Evolutionary conservation across 352 stramenopile species (phyloP), one percentile per base, ranked within the genome.

Genomic region (Globisporangium sylvaticum): DNA sequence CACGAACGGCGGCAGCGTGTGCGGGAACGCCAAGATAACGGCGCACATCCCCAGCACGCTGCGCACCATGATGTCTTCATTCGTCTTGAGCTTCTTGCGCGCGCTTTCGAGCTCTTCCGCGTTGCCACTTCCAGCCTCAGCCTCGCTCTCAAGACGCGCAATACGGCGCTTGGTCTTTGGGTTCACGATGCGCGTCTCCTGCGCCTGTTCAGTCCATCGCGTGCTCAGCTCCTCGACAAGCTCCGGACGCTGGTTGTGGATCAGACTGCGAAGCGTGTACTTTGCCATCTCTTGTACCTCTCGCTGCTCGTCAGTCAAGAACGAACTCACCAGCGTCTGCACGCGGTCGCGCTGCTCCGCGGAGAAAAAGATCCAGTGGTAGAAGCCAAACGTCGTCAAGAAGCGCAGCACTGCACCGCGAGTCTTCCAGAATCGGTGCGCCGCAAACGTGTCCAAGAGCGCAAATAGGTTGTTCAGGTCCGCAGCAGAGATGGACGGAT

Each of bases 211-310:
- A 6, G 62, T 74, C 29, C 88, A 78, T 9, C 73, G 64, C 12
- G 62, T 55, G n/a, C 77, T 84, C 34, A 90, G 67, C 10, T 58
- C 67, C 4, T 71, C 64, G 31, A 91, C 81, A 6, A 64, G 61
- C 0, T 62, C 67, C 3, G 61, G 50, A 9, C 80, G 73, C 48
- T 91, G 69, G 50, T 84, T 88, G 64, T 90, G 84, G 1, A 90
- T 65, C 31, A 94, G 76, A 50, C 79, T 79, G 4, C 86, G 82
- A 7, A 94, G 65, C 3, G 86, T 78, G 58, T 85, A 90, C 70
- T 92, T 90, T 29, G 86, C 86, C 79, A 91, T 90, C 14, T 89
- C 80, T 61, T 94, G 86, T 24, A 94, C 83, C 60, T 94, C 86
- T 5, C 86, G 83, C 68, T 92, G 81, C 34, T 88, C 78, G 55